Conservation (phyloP, 495 filamentous ascomycete species). For the Wilcoxina mikolae region DNA sequence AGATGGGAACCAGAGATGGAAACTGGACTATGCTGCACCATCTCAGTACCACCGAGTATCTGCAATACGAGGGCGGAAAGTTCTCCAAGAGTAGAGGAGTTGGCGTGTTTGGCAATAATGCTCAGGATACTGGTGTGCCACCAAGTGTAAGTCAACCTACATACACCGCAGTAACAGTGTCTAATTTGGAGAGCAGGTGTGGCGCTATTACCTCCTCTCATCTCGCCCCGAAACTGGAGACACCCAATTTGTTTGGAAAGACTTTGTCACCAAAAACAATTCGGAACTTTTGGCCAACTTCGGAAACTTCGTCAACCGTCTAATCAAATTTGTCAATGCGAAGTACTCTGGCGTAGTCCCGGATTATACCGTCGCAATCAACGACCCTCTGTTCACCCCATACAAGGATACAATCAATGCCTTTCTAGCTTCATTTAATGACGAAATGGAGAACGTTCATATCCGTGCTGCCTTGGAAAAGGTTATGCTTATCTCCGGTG, state of each 20-base stretch:
- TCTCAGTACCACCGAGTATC: conserved; percentile 81
- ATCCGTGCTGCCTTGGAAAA: conserved; percentile 58
- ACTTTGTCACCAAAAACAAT: conserved; percentile 78
- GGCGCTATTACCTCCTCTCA: conserved; percentile 83
- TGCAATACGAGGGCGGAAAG: conserved; percentile 91
- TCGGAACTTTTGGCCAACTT: conserved; percentile 78
- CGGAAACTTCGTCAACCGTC: conserved; percentile 85
- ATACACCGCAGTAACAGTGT: neutral
- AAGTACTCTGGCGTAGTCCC: conserved; percentile 57
- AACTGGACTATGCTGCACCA: conserved; percentile 86
- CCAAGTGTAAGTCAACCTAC: conserved; percentile 33
- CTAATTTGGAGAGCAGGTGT: conserved; percentile 42
- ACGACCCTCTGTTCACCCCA: conserved; percentile 36
- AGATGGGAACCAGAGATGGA: conserved; percentile 63
- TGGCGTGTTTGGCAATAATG: conserved; percentile 82
- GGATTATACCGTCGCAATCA: conserved; percentile 39
- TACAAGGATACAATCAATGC: conserved; percentile 50
- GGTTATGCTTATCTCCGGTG: conserved; percentile 52
- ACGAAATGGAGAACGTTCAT: conserved; percentile 57
- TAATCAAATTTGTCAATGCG: conserved; percentile 78
- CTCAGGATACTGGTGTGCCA: conserved; percentile 72
- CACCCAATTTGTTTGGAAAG: conserved; percentile 75
- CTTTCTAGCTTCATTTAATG: conserved; percentile 52
- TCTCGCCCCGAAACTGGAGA: conserved; percentile 81
- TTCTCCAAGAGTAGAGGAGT: conserved; percentile 86